Evolutionary conservation across 768 basidiomycete species (phyloP), one percentile per base, ranked within the genome.

Genomic region (Fomitopsis serialis): DNA sequence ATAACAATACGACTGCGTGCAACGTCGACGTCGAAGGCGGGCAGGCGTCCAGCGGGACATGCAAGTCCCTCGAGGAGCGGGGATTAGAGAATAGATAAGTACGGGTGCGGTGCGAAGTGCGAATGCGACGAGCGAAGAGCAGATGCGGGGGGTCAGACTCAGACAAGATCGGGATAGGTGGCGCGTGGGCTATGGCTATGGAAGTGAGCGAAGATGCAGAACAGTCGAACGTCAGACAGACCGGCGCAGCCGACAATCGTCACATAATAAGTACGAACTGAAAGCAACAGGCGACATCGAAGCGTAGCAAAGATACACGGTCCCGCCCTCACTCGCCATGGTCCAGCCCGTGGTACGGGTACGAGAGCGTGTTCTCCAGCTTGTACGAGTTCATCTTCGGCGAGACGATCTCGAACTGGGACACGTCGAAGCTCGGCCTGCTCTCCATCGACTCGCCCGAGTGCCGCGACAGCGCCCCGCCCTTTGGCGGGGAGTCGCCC

Each of bases 371-470:
- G 58, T 59, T 58, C 19, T 51, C 44, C 40, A 59, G 42, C 40
- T n/a, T 59, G 53, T 56, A 68, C 36, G 58, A 54, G 12, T 46
- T 65, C 60, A 70, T 70, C 68, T 76, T 76, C 37, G 84, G 59
- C 23, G 66, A 64, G 1, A 85, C 76, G 35, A 84, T 77, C 68
- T 87, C 86, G 61, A 85, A 86, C 61, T 85, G 82, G 15, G 82
- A 80, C 13, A 71, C 74, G 60, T 89, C 85, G 53, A 84, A 76
- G 62, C 81, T 84, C 35, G 76, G 75, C 21, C 75, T 69, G 53
- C 73, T 74, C 46, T 70, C 72, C 52, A 59, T 55, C 52, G 78
- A 78, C 36, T 78, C 77, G 45, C 70, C 63, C 59, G 72, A 71
- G 67, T 42, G 61, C 46, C 54, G 73, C 66, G 50, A 66, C 35